A percentile compares a stretch with the other conserved stretches of the same genome.
phyloP scores from a whole-genome alignment of 2,329 filamentous ascomycete species.

The Neocatenulostroma microsporum region DNA sequence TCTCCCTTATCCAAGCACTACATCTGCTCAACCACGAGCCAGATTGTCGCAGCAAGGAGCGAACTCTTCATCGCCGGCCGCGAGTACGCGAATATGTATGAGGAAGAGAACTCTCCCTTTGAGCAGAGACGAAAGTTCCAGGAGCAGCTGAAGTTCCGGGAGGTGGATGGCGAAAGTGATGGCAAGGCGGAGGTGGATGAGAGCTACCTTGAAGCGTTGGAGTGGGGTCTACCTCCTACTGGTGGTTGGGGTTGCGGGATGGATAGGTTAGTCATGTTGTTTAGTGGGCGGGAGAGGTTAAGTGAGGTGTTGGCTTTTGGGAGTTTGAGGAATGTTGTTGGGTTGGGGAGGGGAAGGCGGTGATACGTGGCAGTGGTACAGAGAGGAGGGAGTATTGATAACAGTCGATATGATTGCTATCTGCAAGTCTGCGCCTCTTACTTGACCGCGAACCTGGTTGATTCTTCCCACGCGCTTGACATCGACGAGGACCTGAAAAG shows the following conservation, averaged over 20 bases:
- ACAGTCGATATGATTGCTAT: too few species aligned
- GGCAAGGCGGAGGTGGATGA: constrained; percentile 56
- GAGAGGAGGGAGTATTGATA: too few species aligned
- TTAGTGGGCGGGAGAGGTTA: constrained; percentile 70
- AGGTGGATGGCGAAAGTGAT: constrained; percentile 39
- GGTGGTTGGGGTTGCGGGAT: constrained; percentile 95
- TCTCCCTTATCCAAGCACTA: constrained; percentile 88
- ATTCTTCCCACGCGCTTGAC: too few species aligned
- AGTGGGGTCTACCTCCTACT: constrained; percentile 88
- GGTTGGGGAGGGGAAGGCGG: constrained; percentile 10
- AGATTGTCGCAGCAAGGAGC: constrained; percentile 39
- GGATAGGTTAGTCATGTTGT: constrained; percentile 85
- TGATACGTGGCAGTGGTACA: too few species aligned
- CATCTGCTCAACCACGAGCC: constrained; percentile 55
- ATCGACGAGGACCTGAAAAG: too few species aligned
- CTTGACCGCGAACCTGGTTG: too few species aligned
- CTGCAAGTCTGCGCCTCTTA: too few species aligned
- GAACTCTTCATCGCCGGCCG: constrained; percentile 47
- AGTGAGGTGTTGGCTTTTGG: constrained; percentile 84
- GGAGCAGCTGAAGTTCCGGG: constrained; percentile 41
- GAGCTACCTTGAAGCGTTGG: constrained; percentile 73
- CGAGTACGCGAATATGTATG: constrained; percentile 93
- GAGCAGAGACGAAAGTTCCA: constrained; percentile 79
- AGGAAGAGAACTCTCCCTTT: constrained; percentile 91
- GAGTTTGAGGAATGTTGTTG: constrained; percentile 58